phyloP scores from a whole-genome alignment of 495 filamentous ascomycete species.

The Podospora anserina region DNA sequence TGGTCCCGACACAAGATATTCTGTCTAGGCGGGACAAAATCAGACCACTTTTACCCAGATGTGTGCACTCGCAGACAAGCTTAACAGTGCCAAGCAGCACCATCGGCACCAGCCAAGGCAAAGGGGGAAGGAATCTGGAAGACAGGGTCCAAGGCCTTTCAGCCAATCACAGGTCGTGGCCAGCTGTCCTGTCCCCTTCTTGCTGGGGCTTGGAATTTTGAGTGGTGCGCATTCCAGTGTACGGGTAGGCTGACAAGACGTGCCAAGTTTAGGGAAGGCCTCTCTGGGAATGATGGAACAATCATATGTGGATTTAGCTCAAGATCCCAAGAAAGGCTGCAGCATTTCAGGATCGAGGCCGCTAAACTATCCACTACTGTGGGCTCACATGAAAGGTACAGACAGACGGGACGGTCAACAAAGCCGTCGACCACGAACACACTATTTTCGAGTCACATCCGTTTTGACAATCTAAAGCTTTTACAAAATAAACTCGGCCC shows the following conservation, averaged over 20 bases:
- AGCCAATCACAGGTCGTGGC: neutral
- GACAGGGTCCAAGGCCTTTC: neutral
- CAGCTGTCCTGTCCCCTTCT: neutral
- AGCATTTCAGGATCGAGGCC: neutral
- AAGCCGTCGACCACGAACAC: neutral
- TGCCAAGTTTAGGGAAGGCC: neutral
- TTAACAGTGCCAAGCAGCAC: neutral
- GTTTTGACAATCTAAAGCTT: neutral
- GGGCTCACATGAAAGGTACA: neutral
- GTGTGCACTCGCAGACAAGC: neutral
- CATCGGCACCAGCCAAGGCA: neutral
- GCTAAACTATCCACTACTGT: neutral
- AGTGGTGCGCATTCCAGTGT: neutral
- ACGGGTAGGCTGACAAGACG: neutral
- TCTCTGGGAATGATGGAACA: neutral
- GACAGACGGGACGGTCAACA: neutral
- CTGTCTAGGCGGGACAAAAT: neutral
- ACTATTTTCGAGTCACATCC: neutral
- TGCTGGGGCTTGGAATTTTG: neutral
- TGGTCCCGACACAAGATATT: neutral
- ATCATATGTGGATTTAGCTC: neutral
- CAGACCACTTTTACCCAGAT: neutral
- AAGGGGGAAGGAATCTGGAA: neutral
- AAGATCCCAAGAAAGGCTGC: neutral
- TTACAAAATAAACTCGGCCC: neutral